Evolutionary conservation across 2,329 filamentous ascomycete genomes (phyloP).

Genomic region (Nothomitra cinnamomea): DNA sequence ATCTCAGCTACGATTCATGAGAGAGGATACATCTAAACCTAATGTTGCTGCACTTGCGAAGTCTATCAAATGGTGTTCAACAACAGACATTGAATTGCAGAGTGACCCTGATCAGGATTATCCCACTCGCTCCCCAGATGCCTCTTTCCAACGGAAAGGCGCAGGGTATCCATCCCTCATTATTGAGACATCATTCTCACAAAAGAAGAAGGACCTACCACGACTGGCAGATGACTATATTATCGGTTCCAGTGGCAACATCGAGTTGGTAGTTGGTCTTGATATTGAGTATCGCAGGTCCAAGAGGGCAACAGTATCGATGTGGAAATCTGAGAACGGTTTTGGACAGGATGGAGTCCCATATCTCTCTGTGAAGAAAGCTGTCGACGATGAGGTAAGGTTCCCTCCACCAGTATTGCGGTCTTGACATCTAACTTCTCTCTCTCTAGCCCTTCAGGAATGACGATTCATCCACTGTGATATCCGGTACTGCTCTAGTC

Average conservation of each 20-base stretch:
- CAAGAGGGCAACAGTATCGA: conserved; percentile 16
- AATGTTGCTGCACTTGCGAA: not conserved
- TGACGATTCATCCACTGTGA: too few relatives aligned
- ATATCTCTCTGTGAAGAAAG: too few relatives aligned
- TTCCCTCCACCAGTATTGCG: too few relatives aligned
- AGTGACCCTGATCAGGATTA: too few relatives aligned
- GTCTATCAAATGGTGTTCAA: not conserved
- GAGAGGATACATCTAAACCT: not conserved
- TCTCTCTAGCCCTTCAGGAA: too few relatives aligned
- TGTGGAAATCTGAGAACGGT: too few relatives aligned
- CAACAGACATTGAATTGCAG: not conserved
- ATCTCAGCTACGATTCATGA: not conserved
- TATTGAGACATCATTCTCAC: conserved; percentile 19
- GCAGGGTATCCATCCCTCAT: conserved; percentile 16
- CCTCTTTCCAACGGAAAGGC: conserved; percentile 1
- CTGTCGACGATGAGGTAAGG: too few relatives aligned
- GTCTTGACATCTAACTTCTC: too few relatives aligned
- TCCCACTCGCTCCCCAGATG: not conserved
- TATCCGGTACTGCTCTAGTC: too few relatives aligned
- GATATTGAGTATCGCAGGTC: conserved; percentile 17
- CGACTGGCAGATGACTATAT: conserved; percentile 20
- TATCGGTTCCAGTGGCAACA: conserved; percentile 15
- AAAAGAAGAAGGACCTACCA: conserved; percentile 16
- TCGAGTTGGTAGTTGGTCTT: conserved; percentile 18
- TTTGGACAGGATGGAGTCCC: too few relatives aligned